phyloP scores from a whole-genome alignment of 495 filamentous ascomycete species.

The Podospora pseudocomata region DNA sequence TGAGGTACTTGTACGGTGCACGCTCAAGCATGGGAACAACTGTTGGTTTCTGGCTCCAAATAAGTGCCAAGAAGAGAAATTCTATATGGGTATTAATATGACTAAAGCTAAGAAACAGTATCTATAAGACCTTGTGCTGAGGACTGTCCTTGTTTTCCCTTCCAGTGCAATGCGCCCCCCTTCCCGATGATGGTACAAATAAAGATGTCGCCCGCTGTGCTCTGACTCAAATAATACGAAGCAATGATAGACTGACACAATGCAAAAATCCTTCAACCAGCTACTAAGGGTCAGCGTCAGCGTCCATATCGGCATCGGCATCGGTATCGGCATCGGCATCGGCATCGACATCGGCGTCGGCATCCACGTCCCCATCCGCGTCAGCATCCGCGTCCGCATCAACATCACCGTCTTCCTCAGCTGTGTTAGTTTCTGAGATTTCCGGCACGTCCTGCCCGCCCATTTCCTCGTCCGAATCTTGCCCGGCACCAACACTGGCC shows the following conservation, averaged over 20 bases:
- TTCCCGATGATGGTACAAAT: not conserved
- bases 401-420: not conserved
- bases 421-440: not conserved
- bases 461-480: conserved; percentile 12
- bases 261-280: not conserved
- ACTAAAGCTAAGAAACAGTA: not conserved
- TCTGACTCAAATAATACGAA: not conserved
- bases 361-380: conserved; percentile 29
- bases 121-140: not conserved
- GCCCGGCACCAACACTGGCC: conserved; percentile 21
- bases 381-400: conserved; percentile 21
- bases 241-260: no score
- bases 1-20: not conserved
- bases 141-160: not conserved
- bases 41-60: not conserved
- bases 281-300: not conserved
- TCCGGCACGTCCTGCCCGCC: not conserved
- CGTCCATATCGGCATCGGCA: not conserved
- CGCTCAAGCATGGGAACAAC: not conserved
- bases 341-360: not conserved
- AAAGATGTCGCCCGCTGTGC: conserved; percentile 3
- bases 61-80: not conserved
- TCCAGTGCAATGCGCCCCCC: not conserved
- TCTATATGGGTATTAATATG: not conserved
- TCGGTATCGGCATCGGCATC: not conserved